phyloP scores from a whole-genome alignment of 2,329 filamentous ascomycete species.

The Aspergillus novofumigatus region DNA sequence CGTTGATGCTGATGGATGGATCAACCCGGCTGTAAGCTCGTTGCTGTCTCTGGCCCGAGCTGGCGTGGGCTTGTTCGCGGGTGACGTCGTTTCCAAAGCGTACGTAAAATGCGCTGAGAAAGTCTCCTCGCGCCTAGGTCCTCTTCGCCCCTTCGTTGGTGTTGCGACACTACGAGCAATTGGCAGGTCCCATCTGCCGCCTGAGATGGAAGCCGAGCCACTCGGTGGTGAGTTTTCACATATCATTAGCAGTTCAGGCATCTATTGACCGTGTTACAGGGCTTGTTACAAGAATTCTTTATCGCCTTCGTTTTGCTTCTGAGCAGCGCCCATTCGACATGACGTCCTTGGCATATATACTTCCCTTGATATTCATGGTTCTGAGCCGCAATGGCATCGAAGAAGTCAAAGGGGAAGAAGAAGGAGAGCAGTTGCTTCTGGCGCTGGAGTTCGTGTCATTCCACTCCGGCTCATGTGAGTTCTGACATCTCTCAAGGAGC shows the following conservation, averaged over 20 bases:
- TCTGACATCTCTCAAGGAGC: not conserved
- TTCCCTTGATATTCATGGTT: slow-evolving; percentile 76
- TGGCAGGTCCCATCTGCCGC: slow-evolving; percentile 66
- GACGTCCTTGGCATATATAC: slow-evolving; percentile 79
- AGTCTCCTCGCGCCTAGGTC: slow-evolving; percentile 68
- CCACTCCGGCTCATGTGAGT: slow-evolving; percentile 71
- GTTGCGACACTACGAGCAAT: slow-evolving; percentile 79
- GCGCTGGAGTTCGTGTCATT: slow-evolving; percentile 85
- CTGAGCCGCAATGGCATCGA: slow-evolving; percentile 73
- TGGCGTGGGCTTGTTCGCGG: slow-evolving; percentile 76
- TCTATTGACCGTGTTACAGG: slow-evolving; percentile 21
- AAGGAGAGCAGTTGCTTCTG: slow-evolving; percentile 83
- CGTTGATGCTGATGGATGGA: slow-evolving; percentile 85
- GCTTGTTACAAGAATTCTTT: slow-evolving; percentile 82
- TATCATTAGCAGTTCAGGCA: not conserved
- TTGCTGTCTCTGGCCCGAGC: slow-evolving; percentile 68
- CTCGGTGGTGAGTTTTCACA: slow-evolving; percentile 55
- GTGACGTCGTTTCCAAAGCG: slow-evolving; percentile 70
- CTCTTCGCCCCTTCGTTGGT: slow-evolving; percentile 76
- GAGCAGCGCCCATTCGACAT: slow-evolving; percentile 93
- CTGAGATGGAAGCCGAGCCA: slow-evolving; percentile 71
- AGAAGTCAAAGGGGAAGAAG: slow-evolving; percentile 63
- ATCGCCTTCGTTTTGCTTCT: slow-evolving; percentile 81
- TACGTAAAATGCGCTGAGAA: slow-evolving; percentile 77
- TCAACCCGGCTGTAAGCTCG: slow-evolving; percentile 71